phyloP scores from a whole-genome alignment of 2,329 filamentous ascomycete species.

The Didymella lethalis region DNA sequence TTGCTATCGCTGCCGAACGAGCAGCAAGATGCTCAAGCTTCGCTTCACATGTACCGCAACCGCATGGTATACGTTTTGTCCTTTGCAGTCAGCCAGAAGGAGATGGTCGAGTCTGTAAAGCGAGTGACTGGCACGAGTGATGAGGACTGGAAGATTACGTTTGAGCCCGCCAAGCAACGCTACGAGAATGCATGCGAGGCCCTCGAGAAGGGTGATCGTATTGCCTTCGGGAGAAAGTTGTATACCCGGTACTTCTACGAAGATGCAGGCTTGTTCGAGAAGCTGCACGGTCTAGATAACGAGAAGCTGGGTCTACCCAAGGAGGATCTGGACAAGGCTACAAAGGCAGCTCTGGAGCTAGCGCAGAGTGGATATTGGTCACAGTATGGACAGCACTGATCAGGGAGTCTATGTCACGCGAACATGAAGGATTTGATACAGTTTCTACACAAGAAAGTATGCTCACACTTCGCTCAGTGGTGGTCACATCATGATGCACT shows the following conservation, averaged over 20 bases:
- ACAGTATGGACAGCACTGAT: conserved; percentile 4
- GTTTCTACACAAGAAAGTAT: not conserved
- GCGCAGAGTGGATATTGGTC: not conserved
- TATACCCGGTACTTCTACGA: conserved; percentile 64
- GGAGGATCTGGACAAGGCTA: conserved; percentile 67
- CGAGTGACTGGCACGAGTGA: conserved; percentile 46
- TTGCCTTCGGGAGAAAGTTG: conserved; percentile 56
- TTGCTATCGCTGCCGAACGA: conserved; percentile 45
- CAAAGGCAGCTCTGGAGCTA: conserved; percentile 43
- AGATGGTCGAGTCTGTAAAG: conserved; percentile 48
- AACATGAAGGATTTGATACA: not conserved
- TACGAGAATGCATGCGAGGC: conserved; percentile 58
- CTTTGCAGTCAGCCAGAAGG: conserved; percentile 48
- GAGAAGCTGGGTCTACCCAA: conserved; percentile 63
- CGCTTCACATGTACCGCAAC: conserved; percentile 37
- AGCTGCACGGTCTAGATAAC: conserved; percentile 56
- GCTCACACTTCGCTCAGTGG: not conserved
- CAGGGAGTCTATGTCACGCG: not conserved
- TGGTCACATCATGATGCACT: not conserved
- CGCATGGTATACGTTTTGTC: conserved; percentile 48
- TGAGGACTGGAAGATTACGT: conserved; percentile 48
- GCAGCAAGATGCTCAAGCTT: conserved; percentile 25
- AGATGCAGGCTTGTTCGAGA: conserved; percentile 41
- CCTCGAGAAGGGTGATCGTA: conserved; percentile 55
- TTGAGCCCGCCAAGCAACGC: conserved; percentile 58